These are phyloP conservation scores for Auriscalpium microsporum DNA, from an alignment of 768 basidiomycete genomes.

Conservation along the genomic window DNA sequence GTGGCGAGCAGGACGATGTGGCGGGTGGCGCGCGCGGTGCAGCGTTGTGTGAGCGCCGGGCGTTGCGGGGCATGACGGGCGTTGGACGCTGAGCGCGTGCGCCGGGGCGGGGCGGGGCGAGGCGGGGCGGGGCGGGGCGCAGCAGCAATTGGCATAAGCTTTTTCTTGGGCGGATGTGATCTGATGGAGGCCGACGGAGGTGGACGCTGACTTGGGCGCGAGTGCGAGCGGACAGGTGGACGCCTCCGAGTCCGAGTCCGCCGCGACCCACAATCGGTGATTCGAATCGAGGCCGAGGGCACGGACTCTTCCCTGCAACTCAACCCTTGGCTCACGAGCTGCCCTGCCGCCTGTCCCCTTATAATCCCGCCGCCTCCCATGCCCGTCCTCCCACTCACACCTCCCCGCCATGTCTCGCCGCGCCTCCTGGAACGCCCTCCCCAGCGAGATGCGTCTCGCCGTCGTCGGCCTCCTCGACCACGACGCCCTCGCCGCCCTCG, in stretches of 20 bases:
- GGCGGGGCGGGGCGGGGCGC: too few relatives aligned
- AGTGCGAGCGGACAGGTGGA: not conserved
- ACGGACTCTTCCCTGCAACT: not conserved
- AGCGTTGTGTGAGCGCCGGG: too few relatives aligned
- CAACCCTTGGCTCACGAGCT: not conserved
- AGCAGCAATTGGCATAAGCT: not conserved
- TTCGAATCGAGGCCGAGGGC: not conserved
- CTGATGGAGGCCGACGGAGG: not conserved
- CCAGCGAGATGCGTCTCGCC: slow-evolving; percentile 10
- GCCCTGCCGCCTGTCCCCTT: not conserved
- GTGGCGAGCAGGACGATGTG: too few relatives aligned
- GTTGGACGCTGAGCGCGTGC: too few relatives aligned
- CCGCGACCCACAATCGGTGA: not conserved
- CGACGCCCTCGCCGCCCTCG: slow-evolving; percentile 9
- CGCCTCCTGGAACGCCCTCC: slow-evolving; percentile 9
- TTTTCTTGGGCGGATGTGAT: not conserved
- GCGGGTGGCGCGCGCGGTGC: too few relatives aligned
- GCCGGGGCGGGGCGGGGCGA: too few relatives aligned
- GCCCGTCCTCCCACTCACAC: not conserved
- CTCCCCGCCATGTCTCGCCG: not conserved
- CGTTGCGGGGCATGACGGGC: too few relatives aligned
- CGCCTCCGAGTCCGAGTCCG: not conserved
- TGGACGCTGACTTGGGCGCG: not conserved
- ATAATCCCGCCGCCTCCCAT: not conserved
- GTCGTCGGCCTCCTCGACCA: slow-evolving; percentile 11